Evolutionary conservation across 345 rosid species (phyloP), one percentile per base, ranked within the genome.

Genomic region (Pistacia vera): DNA sequence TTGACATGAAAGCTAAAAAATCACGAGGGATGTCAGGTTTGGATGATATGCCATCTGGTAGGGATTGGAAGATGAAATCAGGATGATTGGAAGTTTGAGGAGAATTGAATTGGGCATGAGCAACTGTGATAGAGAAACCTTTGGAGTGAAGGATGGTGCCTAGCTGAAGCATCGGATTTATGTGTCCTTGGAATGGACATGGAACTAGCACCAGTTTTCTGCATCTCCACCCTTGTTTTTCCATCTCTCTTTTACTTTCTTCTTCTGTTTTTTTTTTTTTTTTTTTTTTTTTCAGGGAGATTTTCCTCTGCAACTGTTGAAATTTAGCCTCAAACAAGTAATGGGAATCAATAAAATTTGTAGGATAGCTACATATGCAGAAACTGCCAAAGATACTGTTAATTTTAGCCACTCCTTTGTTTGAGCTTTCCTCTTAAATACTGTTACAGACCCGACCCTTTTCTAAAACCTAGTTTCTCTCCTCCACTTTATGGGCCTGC

Each of bases 161-260:
- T 11, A 76, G 62, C 17, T 54, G 64, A 56, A 72, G 70, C 77
- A 80, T 71, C 2, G 83, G 83, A 62, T 3, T 76, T 36, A 72
- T 66, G 67, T 76, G 83, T 6, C 77, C 79, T 70, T 66, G 73
- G 30, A 64, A 49, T 30, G 76, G 80, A 20, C 79, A 65, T 33
- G 79, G 82, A 41, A 80, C 72, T n/a, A 80, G 73, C 60, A 80
- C 68, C 56, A 65, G 5, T 25, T 57, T 70, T 3, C 56, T 62
- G 36, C 14, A 17, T 63, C 58, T 6, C 54, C 10, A 11, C 7
- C 14, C 12, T 11, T 48, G 61, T 36, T 16, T 49, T 30, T 46
- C 79, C 58, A 52, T 20, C 22, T 16, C 3, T 68, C 33, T 30
- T 30, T 1, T 30, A 1, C 33, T n/a, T 22, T 22, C 22, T 22